Conservation (phyloP, 2,329 filamentous ascomycete genomes). For the Colletotrichum chlorophyti region DNA sequence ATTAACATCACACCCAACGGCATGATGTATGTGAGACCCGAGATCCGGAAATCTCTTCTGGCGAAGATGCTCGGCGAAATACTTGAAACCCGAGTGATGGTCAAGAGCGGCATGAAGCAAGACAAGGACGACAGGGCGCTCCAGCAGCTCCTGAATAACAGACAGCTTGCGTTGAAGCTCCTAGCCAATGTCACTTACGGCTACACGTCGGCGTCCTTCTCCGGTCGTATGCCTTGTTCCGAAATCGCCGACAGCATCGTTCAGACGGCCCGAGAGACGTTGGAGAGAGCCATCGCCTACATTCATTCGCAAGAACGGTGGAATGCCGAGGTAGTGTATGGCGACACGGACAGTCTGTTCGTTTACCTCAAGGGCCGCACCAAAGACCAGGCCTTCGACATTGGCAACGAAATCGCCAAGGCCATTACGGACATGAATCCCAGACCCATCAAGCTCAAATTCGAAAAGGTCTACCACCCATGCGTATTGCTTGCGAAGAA, state of each 20-base stretch:
- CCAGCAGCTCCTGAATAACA: conserved; percentile 88
- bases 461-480: conserved; percentile 97
- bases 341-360: conserved; percentile 96
- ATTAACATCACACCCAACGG: conserved; percentile 96
- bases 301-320: conserved; percentile 89
- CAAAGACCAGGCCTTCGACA: conserved; percentile 85
- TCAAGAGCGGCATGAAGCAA: conserved; percentile 94
- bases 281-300: conserved; percentile 90
- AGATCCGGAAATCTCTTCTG: conserved; percentile 86
- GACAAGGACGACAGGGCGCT: conserved; percentile 88
- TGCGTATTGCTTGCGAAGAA: conserved; percentile 96
- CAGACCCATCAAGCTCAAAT: conserved; percentile 91
- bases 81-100: conserved; percentile 94
- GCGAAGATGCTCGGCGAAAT: conserved; percentile 98
- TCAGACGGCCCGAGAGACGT: conserved; percentile 90
- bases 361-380: conserved; percentile 88
- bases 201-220: conserved; percentile 96
- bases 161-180: conserved; percentile 91
- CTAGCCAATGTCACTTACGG: conserved; percentile 99
- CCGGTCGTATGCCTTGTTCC: conserved; percentile 95
- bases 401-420: conserved; percentile 90
- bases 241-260: conserved; percentile 99
- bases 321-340: conserved; percentile 97
- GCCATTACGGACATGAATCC: conserved; percentile 90
- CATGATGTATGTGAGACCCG: conserved; percentile 90